Conservation (phyloP, 352 stramenopile species). For the Phytophthora constricta region DNA sequence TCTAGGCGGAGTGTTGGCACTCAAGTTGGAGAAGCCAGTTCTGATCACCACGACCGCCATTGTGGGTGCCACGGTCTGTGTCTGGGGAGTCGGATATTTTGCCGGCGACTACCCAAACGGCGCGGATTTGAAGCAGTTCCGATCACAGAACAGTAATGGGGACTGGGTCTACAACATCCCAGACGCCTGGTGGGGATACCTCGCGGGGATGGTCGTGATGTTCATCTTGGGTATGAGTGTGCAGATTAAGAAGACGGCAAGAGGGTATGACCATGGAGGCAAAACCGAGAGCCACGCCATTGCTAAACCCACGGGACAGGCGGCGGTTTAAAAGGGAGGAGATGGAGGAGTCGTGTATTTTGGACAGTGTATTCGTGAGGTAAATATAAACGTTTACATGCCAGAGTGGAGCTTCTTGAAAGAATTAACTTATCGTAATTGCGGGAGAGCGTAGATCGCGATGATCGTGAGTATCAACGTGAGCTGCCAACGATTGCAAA, state of each 20-base stretch:
- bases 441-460: too few relatives aligned
- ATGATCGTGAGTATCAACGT: too few relatives aligned
- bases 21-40: constrained; percentile 65
- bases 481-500: too few relatives aligned
- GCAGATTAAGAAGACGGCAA: constrained; percentile 70
- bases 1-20: constrained; percentile 47
- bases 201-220: constrained; percentile 58
- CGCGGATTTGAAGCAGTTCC: constrained; percentile 58
- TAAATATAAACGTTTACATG: constrained; percentile 37
- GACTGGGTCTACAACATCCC: constrained; percentile 71
- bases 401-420: too few relatives aligned
- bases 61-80: constrained; percentile 56
- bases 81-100: constrained; percentile 75
- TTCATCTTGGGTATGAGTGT: constrained; percentile 68
- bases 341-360: neutral
- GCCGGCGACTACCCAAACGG: constrained; percentile 70
- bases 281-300: constrained; percentile 40
- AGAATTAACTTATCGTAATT: too few relatives aligned
- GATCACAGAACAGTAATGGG: constrained; percentile 39
- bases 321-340: constrained; percentile 28
- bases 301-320: constrained; percentile 30
- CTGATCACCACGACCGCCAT: constrained; percentile 65
- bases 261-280: constrained; percentile 52
- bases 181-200: constrained; percentile 77
- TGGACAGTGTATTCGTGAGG: constrained; percentile 30